Base-by-base conservation (phyloP, 192 early-diverging fungal genomes). In the Chytriomyces hyalinus region DNA sequence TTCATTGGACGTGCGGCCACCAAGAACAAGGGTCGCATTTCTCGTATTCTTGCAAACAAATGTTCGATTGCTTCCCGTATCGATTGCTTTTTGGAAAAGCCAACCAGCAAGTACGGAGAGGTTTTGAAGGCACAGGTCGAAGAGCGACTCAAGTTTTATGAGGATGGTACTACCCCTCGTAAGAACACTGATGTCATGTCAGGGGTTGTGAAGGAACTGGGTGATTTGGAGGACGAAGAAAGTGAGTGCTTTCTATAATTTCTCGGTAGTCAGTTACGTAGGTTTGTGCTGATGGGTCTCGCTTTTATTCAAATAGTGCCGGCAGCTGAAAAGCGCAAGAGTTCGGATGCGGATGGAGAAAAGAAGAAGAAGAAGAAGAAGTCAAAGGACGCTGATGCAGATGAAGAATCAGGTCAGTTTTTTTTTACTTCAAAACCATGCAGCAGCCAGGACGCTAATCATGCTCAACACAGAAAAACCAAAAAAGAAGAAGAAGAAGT, bases 21-120 rank as follows among this genome's bases (percentile, higher is more conserved):
- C 61, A 99, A 99, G 91, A 97, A 98, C 92, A 99, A 99, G 93
- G 94, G 94, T 60, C 90, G 95, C 66, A 98, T 99, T 65, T 98
- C 97, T 65, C 94, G 97, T 71, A 95, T 98, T 73, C 90, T 99
- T 22, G 97, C 97, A 80, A 99, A 98, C 91, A 99, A 99, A 87
- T 95, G 94, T 78, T 91, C 95, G 7, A 96, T 99, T 85, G 96
- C 96, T 17, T 95, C 94, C 36, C 89, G 97, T 70, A 96, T 99
- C 74, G 97, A 99, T 82, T 97, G 95, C 83, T 98, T 96, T 91
- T 83, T 91, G 62, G 92, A 91, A 73, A 86, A 84, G 51, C 95
- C 95, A 17, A 96, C 92, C 5, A 87, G 85, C 85, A 94, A 92
- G 80, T 97, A 96, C 80, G 98, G 98, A 74, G 94, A 95, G 85